A percentile compares a stretch with the other conserved stretches of the same genome.
These are phyloP conservation scores for Colletotrichum falcatum DNA, from an alignment of 2,329 filamentous ascomycete genomes.

Conservation along the genomic window DNA sequence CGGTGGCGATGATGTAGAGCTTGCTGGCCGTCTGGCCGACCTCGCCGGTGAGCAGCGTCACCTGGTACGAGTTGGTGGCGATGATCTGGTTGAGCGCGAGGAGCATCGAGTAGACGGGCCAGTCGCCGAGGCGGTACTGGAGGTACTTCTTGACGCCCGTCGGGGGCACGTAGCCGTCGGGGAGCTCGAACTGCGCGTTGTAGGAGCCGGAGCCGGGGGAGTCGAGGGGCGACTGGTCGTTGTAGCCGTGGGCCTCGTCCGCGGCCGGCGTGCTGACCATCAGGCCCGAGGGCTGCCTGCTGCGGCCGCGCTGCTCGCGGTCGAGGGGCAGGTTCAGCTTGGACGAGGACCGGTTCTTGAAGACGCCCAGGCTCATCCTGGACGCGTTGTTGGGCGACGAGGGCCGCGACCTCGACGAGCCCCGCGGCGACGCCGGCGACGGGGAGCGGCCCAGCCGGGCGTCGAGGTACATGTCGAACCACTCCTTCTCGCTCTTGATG, in stretches of 20 bases:
- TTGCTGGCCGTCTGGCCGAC: slow-evolving; percentile 69
- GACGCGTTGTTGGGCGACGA: slow-evolving; percentile 33
- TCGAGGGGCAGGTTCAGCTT: slow-evolving; percentile 34
- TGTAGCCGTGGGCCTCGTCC: slow-evolving; percentile 14
- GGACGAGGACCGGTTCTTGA: slow-evolving; percentile 37
- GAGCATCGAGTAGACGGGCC: slow-evolving; percentile 72
- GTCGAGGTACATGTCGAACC: slow-evolving; percentile 70
- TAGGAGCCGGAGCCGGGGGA: slow-evolving; percentile 46
- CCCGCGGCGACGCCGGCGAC: slow-evolving; percentile 49
- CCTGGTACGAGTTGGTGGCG: slow-evolving; percentile 75
- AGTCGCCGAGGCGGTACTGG: slow-evolving; percentile 68
- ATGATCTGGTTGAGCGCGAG: slow-evolving; percentile 73
- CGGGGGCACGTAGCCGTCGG: slow-evolving; percentile 66
- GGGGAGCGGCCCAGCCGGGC: slow-evolving; percentile 66
- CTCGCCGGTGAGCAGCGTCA: slow-evolving; percentile 75
- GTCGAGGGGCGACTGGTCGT: slow-evolving; percentile 39
- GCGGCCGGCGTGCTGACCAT: slow-evolving; percentile 21
- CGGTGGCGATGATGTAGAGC: slow-evolving; percentile 69
- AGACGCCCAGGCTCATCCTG: slow-evolving; percentile 27
- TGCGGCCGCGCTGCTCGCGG: slow-evolving; percentile 18
- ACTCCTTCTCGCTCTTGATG: slow-evolving; percentile 74
- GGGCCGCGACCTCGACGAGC: slow-evolving; percentile 11
- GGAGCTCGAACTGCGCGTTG: slow-evolving; percentile 67
- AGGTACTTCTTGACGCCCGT: slow-evolving; percentile 65
- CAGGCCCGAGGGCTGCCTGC: slow-evolving; percentile 25